Evolutionary conservation across 768 basidiomycete species (phyloP).

Genomic region (Tylopilus sp.): DNA sequence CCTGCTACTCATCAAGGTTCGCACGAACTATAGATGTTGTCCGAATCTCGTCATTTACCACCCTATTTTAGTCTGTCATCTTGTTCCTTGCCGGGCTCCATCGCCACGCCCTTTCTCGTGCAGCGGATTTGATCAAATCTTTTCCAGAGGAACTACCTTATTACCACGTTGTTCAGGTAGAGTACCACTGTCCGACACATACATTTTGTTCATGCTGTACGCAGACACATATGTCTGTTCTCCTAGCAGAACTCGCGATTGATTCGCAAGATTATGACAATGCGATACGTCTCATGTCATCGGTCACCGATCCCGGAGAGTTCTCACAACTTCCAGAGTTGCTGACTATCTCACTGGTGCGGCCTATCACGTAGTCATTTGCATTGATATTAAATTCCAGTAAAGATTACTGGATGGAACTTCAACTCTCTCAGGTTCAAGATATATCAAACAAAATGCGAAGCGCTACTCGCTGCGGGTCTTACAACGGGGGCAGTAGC

Average conservation of each 20-base stretch:
- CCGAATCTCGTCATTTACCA: background rate
- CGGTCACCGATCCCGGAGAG: background rate
- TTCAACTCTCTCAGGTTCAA: constrained; percentile 8
- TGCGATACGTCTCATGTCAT: constrained; percentile 7
- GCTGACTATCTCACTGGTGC: constrained; percentile 15
- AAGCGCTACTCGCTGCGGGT: constrained; percentile 4
- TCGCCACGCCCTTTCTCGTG: constrained; percentile 4
- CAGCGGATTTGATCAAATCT: constrained; percentile 4
- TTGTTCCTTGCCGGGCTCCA: constrained; percentile 7
- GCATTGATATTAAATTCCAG: background rate
- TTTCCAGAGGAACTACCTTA: background rate
- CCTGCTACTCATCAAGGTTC: constrained; percentile 18
- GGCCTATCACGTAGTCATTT: background rate
- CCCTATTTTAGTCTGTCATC: constrained; percentile 6
- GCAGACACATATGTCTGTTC: constrained; percentile 11
- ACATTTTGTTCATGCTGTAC: background rate
- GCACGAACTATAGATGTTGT: background rate
- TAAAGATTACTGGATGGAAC: constrained; percentile 17
- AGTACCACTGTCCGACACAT: background rate
- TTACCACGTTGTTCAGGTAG: constrained; percentile 9
- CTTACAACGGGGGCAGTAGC: background rate
- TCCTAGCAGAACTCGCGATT: constrained; percentile 11
- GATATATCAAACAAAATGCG: constrained; percentile 5
- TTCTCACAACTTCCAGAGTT: constrained; percentile 6
- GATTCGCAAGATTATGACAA: constrained; percentile 4